Base-by-base conservation (phyloP, 129 eudicot genomes). In the Centrapalus pauciflorus region DNA sequence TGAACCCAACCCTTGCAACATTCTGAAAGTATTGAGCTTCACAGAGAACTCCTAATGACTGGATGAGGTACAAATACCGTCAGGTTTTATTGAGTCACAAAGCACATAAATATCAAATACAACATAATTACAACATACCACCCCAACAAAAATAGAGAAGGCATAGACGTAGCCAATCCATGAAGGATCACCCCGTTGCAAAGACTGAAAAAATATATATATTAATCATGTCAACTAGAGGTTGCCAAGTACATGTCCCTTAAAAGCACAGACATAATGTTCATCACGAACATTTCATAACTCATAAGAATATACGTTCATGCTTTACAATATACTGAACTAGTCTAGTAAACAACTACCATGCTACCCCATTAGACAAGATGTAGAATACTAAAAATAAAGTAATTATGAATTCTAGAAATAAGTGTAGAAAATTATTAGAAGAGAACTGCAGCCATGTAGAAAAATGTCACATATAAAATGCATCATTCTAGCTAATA, bases 21-120 rank as follows among this genome's bases (percentile, higher is more conserved):
- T 87, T 91, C 74, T 91, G 96, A 77, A 91, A 91, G 65, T 91
- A 91, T 79, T 91, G 97, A 70, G 96, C 90, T 85, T 91, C 97
- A 79, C 83, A 84, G 16, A 91, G 77, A 66, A 91, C 97, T 32
- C 97, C 97, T 38, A 87, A 61, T 50, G 85, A 85, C 97, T 91
- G 79, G 61, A 84, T 37, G 71, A 41, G 29, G 59, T 28, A 45
- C 40, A 79, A 19, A 61, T 24, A 29, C n/a, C n/a, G n/a, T n/a
- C n/a, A n/a, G n/a, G n/a, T n/a, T n/a, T n/a, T n/a, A n/a, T n/a
- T n/a, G 25, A 27, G 17, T 17, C 63, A 9, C 23, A 29, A 45
- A 51, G 55, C 30, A 71, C 52, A 8, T 14, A 35, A 64, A 34
- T 55, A 24, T 40, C 9, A 55, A 11, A 13, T 9, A 64, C 49